Evolutionary conservation across 139 green algal genomes (phyloP).

Genomic region (Ulvella scutata): DNA sequence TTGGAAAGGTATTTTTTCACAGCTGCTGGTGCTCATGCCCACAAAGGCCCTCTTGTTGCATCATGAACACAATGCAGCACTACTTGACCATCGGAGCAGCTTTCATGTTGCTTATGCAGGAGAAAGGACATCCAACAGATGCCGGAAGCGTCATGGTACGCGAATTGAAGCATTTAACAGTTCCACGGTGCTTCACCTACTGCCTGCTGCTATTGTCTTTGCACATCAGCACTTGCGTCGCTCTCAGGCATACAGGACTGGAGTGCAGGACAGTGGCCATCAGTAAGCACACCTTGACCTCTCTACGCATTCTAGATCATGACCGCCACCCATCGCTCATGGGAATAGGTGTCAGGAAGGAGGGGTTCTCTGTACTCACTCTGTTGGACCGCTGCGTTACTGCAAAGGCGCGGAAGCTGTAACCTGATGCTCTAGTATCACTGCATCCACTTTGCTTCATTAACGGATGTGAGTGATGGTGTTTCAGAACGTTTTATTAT

Average conservation of each 20-base stretch:
- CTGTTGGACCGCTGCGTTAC: not conserved
- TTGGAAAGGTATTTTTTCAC: not conserved
- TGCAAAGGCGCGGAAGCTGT: not conserved
- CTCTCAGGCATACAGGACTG: not conserved
- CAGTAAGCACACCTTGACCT: not conserved
- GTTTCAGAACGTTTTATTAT: not conserved
- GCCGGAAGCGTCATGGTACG: no score
- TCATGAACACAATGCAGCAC: not conserved
- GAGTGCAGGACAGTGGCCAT: no score
- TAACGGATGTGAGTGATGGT: not conserved
- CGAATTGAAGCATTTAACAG: not conserved
- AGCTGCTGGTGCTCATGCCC: not conserved
- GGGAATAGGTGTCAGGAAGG: not conserved
- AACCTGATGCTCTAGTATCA: not conserved
- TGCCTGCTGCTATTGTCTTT: not conserved
- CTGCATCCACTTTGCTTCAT: not conserved
- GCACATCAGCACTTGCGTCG: not conserved
- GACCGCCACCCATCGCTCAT: not conserved
- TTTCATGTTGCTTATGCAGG: no score
- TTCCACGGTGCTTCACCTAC: not conserved
- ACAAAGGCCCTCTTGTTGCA: not conserved
- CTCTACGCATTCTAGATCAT: not conserved
- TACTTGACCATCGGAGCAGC: no score
- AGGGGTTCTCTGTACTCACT: not conserved
- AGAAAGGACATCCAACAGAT: no score